Base-by-base conservation (phyloP, 768 basidiomycete genomes). In the Serpula lacrymans region DNA sequence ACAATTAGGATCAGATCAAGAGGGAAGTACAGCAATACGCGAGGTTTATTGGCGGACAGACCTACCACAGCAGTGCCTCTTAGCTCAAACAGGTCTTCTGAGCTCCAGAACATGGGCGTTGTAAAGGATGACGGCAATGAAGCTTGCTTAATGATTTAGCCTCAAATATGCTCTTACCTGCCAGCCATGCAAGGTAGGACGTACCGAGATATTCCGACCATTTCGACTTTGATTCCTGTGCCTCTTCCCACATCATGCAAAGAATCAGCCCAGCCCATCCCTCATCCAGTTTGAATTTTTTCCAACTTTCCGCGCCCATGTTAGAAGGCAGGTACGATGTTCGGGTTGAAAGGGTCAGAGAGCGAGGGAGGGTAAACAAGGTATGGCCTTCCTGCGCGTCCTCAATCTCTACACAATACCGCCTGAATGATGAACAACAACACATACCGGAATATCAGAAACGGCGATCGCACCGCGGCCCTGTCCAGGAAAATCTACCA, bases 191-290 rank as follows among this genome's bases (percentile, higher is more conserved):
- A 25, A 20, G 11, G 26, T 14, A 30, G 36, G 20, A 61, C 77
- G 34, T 42, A 88, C 88, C 66, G 10, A 94, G 68, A 63, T 94
- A 95, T 8, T 69, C 69, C 18, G 17, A 10, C 58, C 58, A 59
- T 43, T 37, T 51, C 13, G 42, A 21, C 8, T 24, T 37, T 34
- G 88, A 85, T 14, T 68, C 80, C 47, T 72, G 72, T 3, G 81
- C 75, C 39, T 77, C 77, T 62, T 99, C 96, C 88, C 89, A 96
- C 87, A 98, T 90, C 82, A 99, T 85, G 48, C 84, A 88, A 27
- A 98, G 69, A 43, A 99, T 97, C 32, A 97, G 65, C 3, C 86
- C 85, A 1, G 75, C 69, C 96, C 96, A 99, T 6, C 91, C 83
- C 41, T 75, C 63, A 37, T 83, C 70, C 43, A 97, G 60, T 14